Evolutionary conservation across 1,139 yeast genomes (phyloP).

Genomic region (Yamadazyma atmosphaerica): DNA sequence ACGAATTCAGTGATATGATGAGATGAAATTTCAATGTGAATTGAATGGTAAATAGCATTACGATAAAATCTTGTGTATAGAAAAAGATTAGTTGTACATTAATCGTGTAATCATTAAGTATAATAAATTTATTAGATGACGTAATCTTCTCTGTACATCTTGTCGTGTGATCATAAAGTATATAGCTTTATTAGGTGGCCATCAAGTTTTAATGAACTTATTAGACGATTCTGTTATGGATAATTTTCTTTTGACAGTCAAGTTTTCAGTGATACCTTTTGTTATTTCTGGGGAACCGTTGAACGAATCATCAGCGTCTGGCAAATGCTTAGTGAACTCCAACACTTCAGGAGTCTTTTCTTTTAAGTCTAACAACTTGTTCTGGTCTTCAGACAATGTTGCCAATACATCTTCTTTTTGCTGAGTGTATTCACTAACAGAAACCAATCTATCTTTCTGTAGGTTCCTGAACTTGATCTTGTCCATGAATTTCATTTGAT

Average conservation of each 20-base stretch:
- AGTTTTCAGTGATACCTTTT: too few species aligned
- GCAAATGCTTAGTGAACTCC: too few species aligned
- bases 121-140: constrained; percentile 4
- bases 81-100: constrained; percentile 11
- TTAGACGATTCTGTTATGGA: constrained; percentile 5
- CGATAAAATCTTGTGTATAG: constrained; percentile 18
- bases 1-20: constrained; percentile 2
- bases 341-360: constrained; percentile 5
- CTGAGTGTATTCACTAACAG: constrained; percentile 20
- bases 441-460: constrained; percentile 31
- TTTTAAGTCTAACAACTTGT: constrained; percentile 4
- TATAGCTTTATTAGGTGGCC: too few species aligned
- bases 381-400: not conserved
- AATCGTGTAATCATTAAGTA: constrained; percentile 6
- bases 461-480: constrained; percentile 33
- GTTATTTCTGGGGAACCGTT: not conserved
- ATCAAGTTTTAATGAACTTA: too few species aligned
- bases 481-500: constrained; percentile 21
- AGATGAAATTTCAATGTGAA: constrained; percentile 2
- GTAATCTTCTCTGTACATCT: too few species aligned
- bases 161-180: not conserved
- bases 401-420: constrained; percentile 9
- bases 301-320: constrained; percentile 1
- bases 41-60: constrained; percentile 10
- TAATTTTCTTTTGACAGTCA: constrained; percentile 9